phyloP scores from a whole-genome alignment of 768 basidiomycete genomes.

The Hypholoma fasciculare region DNA sequence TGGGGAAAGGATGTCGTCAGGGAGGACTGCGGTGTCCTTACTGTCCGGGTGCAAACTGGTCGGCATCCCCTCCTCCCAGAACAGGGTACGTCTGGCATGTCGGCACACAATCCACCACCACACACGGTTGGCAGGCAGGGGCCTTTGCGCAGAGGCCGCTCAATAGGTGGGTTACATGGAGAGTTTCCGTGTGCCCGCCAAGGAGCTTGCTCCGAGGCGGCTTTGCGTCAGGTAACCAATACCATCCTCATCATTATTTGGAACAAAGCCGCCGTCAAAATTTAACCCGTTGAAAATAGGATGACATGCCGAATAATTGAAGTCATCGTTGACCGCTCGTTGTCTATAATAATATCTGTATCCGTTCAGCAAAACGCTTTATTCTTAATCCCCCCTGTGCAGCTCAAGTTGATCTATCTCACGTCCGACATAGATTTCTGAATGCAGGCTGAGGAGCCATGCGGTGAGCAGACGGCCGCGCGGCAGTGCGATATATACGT shows the following conservation, averaged over 20 bases:
- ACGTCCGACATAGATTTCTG: slow-evolving; percentile 5
- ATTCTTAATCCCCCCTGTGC: neutral
- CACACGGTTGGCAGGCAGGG: slow-evolving; percentile 3
- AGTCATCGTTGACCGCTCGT: neutral
- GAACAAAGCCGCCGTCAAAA: neutral
- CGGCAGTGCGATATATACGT: slow-evolving; percentile 2
- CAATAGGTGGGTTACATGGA: neutral
- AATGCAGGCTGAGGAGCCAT: neutral
- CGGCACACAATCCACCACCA: neutral
- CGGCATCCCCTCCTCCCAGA: too few relatives aligned
- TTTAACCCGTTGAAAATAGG: neutral
- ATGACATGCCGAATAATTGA: neutral
- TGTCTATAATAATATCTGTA: neutral
- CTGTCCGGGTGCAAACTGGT: too few relatives aligned
- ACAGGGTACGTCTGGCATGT: too few relatives aligned
- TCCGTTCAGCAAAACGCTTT: neutral
- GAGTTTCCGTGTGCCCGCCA: neutral
- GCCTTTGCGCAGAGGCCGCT: neutral
- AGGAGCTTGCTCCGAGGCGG: neutral
- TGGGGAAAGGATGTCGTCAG: too few relatives aligned
- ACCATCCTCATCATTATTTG: neutral
- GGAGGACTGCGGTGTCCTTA: too few relatives aligned
- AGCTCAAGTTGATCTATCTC: slow-evolving; percentile 2
- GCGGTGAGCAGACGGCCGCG: neutral
- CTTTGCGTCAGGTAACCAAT: too few relatives aligned